Evolutionary conservation across 768 basidiomycete genomes (phyloP), one percentile per base, ranked within the genome.

Genomic region (Lyophyllum shimeji): DNA sequence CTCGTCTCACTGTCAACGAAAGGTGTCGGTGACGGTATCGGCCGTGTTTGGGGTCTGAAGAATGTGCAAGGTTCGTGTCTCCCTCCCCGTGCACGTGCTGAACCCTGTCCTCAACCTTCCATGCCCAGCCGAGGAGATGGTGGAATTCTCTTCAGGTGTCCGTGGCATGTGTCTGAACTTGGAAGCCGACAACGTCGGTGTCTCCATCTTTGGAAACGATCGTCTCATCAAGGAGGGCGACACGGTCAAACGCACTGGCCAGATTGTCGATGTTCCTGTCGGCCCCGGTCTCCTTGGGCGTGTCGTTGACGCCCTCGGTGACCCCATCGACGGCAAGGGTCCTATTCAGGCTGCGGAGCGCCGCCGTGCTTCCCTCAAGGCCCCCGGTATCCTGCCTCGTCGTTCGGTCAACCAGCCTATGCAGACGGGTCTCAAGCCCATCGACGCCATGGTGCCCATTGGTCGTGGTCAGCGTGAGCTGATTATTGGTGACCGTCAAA

Each of bases 111-210:
- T 56, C 56, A 52, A 63, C 45, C 49, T 54, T 62, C 56, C 60
- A 46, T 62, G 53, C 65, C 47, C 75, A 95, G 89, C 89, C 78
- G 97, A 99, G 80, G 97, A 99, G 87, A 99, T 99, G 97, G 97
- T 99, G 85, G 97, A 99, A 85, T 99, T 99, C 85, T 93, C 96
- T 48, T 98, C 97, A 50, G 97, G 97, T 77, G 87, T 99, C 68
- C 95, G 97, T 74, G 97, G 97, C 83, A 99, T 99, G 97, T 98
- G 95, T 77, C 78, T 99, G 77, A 99, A 99, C 90, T 90, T 99
- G 87, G 97, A 99, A 80, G 94, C 96, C 78, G 97, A 98, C 88
- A 98, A 98, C 69, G 96, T 98, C 82, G 97, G 97, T 93, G 94
- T 99, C 71, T 94, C 97, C 81, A 95, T 98, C 82, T 99, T 99